phyloP scores from a whole-genome alignment of 768 basidiomycete genomes.

The Russula sp. region DNA sequence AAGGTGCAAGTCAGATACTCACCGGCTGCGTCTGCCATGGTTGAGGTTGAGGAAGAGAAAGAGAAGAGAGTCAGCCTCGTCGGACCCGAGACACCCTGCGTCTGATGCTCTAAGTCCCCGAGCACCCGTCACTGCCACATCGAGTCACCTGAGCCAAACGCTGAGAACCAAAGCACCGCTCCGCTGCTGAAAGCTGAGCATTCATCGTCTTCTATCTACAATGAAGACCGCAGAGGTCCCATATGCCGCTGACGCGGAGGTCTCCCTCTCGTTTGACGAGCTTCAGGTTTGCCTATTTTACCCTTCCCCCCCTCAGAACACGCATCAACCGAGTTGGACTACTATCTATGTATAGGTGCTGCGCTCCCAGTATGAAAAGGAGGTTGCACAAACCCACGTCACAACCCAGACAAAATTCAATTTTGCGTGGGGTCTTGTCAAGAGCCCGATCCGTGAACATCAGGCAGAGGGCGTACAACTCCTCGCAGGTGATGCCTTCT shows the following conservation, averaged over 20 bases:
- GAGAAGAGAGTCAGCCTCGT: not conserved
- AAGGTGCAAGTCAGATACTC: not conserved
- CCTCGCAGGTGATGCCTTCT: constrained; percentile 61
- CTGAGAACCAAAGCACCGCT: not conserved
- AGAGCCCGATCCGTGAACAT: constrained; percentile 75
- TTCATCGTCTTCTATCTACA: not conserved
- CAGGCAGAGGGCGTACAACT: constrained; percentile 90
- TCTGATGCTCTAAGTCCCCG: not conserved
- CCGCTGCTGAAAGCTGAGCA: not conserved
- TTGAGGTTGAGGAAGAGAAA: not conserved
- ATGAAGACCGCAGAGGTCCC: constrained; percentile 77
- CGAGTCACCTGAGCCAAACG: not conserved
- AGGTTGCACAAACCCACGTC: constrained; percentile 73
- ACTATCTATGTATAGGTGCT: constrained; percentile 51
- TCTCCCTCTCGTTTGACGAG: constrained; percentile 83
- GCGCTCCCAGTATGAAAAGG: constrained; percentile 81
- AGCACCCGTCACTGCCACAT: not conserved
- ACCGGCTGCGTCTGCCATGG: constrained; percentile 19
- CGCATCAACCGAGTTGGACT: not conserved
- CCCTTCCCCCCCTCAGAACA: not conserved
- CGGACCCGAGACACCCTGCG: constrained; percentile 7
- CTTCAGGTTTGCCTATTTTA: constrained; percentile 52
- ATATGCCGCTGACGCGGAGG: constrained; percentile 91
- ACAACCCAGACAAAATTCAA: constrained; percentile 97
- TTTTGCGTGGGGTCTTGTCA: constrained; percentile 94